Percentiles rank a stretch among this genome's conserved stretches.
phyloP scores from a whole-genome alignment of 1,139 yeast species.

The Suhomyces choctaworum region DNA sequence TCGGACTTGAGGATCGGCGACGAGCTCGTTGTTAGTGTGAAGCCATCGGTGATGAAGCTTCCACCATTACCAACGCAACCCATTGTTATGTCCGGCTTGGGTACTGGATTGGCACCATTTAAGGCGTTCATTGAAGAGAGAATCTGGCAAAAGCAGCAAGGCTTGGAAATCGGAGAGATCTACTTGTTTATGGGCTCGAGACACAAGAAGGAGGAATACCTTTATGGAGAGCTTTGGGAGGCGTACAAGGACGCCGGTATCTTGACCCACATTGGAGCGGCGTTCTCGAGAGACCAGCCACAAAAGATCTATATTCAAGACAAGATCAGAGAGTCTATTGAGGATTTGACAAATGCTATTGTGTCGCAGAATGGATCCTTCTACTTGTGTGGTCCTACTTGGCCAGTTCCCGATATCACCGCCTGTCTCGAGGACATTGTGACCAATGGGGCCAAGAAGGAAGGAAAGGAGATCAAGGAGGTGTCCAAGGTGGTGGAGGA shows the following conservation, averaged over 20 bases:
- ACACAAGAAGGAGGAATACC: slow-evolving; percentile 92
- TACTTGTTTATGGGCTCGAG: slow-evolving; percentile 92
- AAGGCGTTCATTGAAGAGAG: slow-evolving; percentile 96
- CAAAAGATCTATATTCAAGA: slow-evolving; percentile 95
- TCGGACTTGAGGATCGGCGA: slow-evolving; percentile 78
- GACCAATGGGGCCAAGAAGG: slow-evolving; percentile 63
- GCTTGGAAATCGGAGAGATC: slow-evolving; percentile 84
- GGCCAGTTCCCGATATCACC: slow-evolving; percentile 99
- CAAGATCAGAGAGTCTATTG: slow-evolving; percentile 76
- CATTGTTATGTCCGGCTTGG: slow-evolving; percentile 94
- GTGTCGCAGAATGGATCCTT: slow-evolving; percentile 80
- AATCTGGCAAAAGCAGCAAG: slow-evolving; percentile 89
- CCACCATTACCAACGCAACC: slow-evolving; percentile 89
- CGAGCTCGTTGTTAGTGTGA: slow-evolving; percentile 90
- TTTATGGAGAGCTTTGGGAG: slow-evolving; percentile 97
- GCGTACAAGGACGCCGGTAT: slow-evolving; percentile 91
- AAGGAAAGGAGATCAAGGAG: slow-evolving; percentile 66
- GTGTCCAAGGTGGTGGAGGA: slow-evolving; percentile 83
- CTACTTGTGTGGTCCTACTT: slow-evolving; percentile 97
- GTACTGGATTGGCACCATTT: slow-evolving; percentile 98
- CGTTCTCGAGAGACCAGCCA: slow-evolving; percentile 97
- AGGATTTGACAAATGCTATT: slow-evolving; percentile 75
- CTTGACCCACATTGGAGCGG: slow-evolving; percentile 95
- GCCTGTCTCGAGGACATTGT: slow-evolving; percentile 86
- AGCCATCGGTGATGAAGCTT: slow-evolving; percentile 95